A percentile compares a stretch with the other conserved stretches of the same genome.
Evolutionary conservation across 345 rosid species (phyloP).

Genomic region (Ceriops tagal): DNA sequence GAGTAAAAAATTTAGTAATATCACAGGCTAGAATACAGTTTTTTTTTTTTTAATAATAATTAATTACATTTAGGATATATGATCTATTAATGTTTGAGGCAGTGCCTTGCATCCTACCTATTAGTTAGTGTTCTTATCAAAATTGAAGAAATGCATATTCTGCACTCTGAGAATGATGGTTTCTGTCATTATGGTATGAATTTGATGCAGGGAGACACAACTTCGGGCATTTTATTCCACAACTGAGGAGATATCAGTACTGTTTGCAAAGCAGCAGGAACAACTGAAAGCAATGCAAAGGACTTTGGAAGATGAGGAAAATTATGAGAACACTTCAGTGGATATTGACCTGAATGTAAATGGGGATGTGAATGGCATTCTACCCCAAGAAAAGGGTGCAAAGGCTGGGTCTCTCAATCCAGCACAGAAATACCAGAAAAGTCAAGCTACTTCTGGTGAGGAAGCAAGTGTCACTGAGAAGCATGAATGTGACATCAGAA

Average conservation of each 20-base stretch:
- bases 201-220: constrained; percentile 80
- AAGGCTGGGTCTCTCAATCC: constrained; percentile 56
- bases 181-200: constrained; percentile 2
- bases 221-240: constrained; percentile 90
- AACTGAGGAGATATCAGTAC: constrained; percentile 72
- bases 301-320: constrained; percentile 93
- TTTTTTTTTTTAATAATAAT: no score
- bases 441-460: constrained; percentile 49
- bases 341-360: constrained; percentile 57
- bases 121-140: no score
- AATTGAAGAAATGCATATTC: neutral
- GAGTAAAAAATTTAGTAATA: no score
- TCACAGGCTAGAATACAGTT: no score
- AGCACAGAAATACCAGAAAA: constrained; percentile 36
- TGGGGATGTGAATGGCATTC: constrained; percentile 25
- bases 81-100: no score
- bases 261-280: constrained; percentile 92
- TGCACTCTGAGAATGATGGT: neutral
- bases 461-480: constrained; percentile 78
- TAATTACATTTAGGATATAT: no score
- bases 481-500: constrained; percentile 75
- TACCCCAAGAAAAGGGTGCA: constrained; percentile 31
- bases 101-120: no score
- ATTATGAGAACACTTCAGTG: constrained; percentile 64
- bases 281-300: constrained; percentile 88